Base-by-base conservation (phyloP, 73 alveolate species). In the Effrenium voratum region DNA sequence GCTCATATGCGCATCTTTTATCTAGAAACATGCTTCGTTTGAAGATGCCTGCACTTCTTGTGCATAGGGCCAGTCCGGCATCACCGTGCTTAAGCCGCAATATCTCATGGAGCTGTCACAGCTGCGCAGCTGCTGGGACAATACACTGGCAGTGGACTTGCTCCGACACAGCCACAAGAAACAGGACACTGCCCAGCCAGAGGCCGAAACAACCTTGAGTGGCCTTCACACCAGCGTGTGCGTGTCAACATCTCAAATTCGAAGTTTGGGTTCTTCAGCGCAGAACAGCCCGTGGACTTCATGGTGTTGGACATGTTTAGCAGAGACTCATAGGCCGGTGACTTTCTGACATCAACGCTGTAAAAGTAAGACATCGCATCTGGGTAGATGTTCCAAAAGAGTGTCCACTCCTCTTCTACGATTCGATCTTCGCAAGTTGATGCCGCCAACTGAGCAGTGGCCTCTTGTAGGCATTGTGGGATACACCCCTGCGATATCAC, bases 361-460 rank as follows among this genome's bases (percentile, higher is more conserved):
- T 41, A 87, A 70, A 87, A 87, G 68, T 76, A 68, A 12, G 82
- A 34, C 70, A 87, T 30, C 1, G 84, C 40, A 8, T 43, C 49
- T 32, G 85, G 70, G 38, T 87, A 87, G 46, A 12, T 41, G 95
- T 87, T 49, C 95, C 95, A 87, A 30, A 87, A 87, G 72, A 60
- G 28, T 16, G 34, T 50, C 92, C 92, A 82, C 32, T 47, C 72
- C 73, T 81, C 92, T 2, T 46, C 10, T 34, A 32, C 92, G 34
- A 49, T 50, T 24, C 34, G 32, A 36, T 82, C 92, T 82, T 82
- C 75, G 44, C 92, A 82, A 47, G 92, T 0, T 46, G 90, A 79
- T 26, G n/a, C 40, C n/a, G n/a, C n/a, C n/a, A n/a, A n/a, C n/a
- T n/a, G n/a, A n/a, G n/a, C n/a, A n/a, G n/a, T n/a, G n/a, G n/a